Evolutionary conservation across 345 rosid species (phyloP), one percentile per base, ranked within the genome.

Genomic region (Turnera subulata): DNA sequence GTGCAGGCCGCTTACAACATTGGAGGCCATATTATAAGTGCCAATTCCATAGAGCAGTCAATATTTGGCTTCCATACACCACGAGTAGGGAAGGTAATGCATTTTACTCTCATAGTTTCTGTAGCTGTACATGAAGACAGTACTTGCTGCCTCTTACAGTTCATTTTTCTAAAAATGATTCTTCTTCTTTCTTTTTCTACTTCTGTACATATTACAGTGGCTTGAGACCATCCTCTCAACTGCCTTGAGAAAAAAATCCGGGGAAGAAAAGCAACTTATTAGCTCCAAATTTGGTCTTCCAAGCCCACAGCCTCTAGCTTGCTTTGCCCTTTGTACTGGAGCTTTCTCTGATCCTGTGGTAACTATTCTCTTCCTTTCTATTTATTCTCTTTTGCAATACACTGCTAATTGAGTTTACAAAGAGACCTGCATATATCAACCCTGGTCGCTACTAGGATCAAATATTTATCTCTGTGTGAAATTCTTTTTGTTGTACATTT

Each of bases 1-100:
- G 84, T 78, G 83, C 92, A 88, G 98, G 88, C 87, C 74, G 84
- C 90, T 15, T 91, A 91, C 69, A 91, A 88, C 77, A 80, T 91
- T 7, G 90, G 89, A 20, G 98, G 95, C 26, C 86, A 77, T 49
- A 69, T 84, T 45, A 66, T 88, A 47, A 88, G 88, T 45, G 96
- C 96, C 70, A 85, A 82, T 74, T 74, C 96, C 49, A 82, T 91
- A 54, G 92, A 91, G 79, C 84, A 84, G 69, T 84, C 89, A 7
- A 78, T 91, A 69, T 80, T 91, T 57, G 67, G 96, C 71, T 69
- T 91, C 67, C 82, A 63, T 11, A 71, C 92, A 64, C 88, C 84
- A 46, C 74, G 96, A 50, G 73, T 63, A 40, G 98, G 96, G 53
- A 68, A 87, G 78, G 98, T 91, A n/a, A 88, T 43, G 64, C 2